These are phyloP conservation scores for Cenococcum geophilum DNA, from an alignment of 495 filamentous ascomycete species.

Conservation along the genomic window DNA sequence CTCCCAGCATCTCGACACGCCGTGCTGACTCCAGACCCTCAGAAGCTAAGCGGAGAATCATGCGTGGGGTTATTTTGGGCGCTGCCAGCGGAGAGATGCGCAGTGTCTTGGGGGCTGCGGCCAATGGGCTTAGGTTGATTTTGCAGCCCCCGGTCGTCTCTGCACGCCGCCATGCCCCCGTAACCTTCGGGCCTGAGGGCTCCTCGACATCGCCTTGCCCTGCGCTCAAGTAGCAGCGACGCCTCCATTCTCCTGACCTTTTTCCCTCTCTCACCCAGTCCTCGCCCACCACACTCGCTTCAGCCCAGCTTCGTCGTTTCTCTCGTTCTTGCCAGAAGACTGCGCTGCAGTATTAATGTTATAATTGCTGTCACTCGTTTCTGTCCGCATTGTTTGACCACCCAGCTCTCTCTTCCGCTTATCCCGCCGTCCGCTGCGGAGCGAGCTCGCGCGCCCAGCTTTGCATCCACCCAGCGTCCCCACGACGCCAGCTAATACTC, in stretches of 20 bases:
- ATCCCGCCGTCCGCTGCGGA: conserved; percentile 3
- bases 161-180: conserved; percentile 5
- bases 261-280: background rate
- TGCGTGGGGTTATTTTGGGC: conserved; percentile 30
- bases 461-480: background rate
- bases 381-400: background rate
- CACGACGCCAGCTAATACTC: background rate
- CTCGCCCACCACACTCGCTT: conserved; percentile 1
- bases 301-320: background rate
- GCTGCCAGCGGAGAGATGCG: background rate
- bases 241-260: conserved; percentile 9
- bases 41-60: conserved; percentile 11
- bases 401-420: background rate
- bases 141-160: background rate
- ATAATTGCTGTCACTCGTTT: conserved; percentile 10
- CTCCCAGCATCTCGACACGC: background rate
- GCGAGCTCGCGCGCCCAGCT: background rate
- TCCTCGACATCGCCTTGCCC: conserved; percentile 2
- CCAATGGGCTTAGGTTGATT: conserved; percentile 1
- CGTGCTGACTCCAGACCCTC: conserved; percentile 1
- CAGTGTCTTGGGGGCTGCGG: conserved; percentile 1
- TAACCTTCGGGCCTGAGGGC: background rate
- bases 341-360: conserved; percentile 2
- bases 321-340: background rate
- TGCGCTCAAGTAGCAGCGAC: conserved; percentile 11